A percentile compares a stretch with the other conserved stretches of the same genome.
These are phyloP conservation scores for Hypsizygus ulmarius DNA, from an alignment of 1,284 basidiomycete species.

Conservation along the genomic window DNA sequence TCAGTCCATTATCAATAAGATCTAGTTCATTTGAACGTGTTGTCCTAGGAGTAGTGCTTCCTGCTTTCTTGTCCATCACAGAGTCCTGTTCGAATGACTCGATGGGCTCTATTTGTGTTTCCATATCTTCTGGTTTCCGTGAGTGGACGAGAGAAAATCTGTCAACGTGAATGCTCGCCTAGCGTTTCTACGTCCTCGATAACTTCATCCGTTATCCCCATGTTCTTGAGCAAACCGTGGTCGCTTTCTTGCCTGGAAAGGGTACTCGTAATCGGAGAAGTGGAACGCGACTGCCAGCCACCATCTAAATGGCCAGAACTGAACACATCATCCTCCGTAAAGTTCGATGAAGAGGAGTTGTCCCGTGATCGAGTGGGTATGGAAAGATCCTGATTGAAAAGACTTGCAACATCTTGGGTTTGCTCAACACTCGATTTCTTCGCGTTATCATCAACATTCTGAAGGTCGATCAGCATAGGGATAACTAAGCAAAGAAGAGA, in stretches of 20 bases:
- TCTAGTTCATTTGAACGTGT: background rate
- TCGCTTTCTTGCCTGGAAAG: conserved; percentile 21
- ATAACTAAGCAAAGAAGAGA: background rate
- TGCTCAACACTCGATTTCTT: conserved; percentile 35
- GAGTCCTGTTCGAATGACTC: conserved; percentile 13
- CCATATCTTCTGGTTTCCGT: conserved; percentile 17
- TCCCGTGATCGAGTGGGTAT: conserved; percentile 12
- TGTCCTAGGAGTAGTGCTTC: background rate
- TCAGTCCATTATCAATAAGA: conserved; percentile 28
- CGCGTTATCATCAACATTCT: conserved; percentile 25
- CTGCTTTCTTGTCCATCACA: background rate
- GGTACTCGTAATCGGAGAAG: conserved; percentile 20
- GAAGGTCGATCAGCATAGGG: background rate
- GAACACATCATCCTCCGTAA: conserved; percentile 5
- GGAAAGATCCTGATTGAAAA: conserved; percentile 18
- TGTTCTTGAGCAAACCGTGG: conserved; percentile 42
- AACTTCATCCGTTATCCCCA: conserved; percentile 28
- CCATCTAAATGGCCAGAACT: conserved; percentile 5
- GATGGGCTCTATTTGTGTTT: conserved; percentile 22
- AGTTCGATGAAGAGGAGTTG: conserved; percentile 9
- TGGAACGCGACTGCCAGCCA: conserved; percentile 7
- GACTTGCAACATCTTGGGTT: conserved; percentile 37
- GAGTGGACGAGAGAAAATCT: background rate
- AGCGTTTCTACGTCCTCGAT: conserved; percentile 15
- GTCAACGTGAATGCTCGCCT: conserved; percentile 3